Evolutionary conservation across 306 rosid species (phyloP).

Genomic region (Dryas octopetala): DNA sequence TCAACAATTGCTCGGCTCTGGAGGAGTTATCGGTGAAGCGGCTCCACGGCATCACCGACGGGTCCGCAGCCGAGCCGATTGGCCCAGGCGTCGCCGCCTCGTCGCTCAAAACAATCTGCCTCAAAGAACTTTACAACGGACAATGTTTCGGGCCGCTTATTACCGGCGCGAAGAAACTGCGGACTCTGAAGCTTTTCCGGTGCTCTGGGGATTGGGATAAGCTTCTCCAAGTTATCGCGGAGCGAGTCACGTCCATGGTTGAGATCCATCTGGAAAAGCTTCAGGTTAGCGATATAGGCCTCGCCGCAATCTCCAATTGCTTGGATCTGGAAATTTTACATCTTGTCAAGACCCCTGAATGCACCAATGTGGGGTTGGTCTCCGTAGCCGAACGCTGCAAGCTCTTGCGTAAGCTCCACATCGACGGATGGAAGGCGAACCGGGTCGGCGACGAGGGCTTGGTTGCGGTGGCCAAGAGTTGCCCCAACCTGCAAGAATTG

Average conservation of each 20-base stretch:
- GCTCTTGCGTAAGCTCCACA: slow-evolving; percentile 84
- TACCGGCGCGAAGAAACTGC: slow-evolving; percentile 70
- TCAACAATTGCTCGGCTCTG: slow-evolving; percentile 59
- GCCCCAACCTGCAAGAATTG: slow-evolving; percentile 81
- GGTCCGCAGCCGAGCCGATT: slow-evolving; percentile 59
- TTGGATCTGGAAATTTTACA: slow-evolving; percentile 82
- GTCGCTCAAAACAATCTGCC: slow-evolving; percentile 65
- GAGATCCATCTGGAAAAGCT: slow-evolving; percentile 91
- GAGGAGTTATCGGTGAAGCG: slow-evolving; percentile 94
- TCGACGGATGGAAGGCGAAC: slow-evolving; percentile 94
- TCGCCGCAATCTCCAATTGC: slow-evolving; percentile 68
- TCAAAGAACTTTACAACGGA: slow-evolving; percentile 87
- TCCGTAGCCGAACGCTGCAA: slow-evolving; percentile 77
- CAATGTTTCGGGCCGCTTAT: slow-evolving; percentile 90
- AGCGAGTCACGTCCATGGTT: slow-evolving; percentile 46
- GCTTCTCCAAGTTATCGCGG: slow-evolving; percentile 51
- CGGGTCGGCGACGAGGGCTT: slow-evolving; percentile 89
- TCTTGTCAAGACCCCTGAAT: slow-evolving; percentile 89
- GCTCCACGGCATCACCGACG: slow-evolving; percentile 73
- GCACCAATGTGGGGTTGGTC: slow-evolving; percentile 71
- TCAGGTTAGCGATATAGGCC: slow-evolving; percentile 76
- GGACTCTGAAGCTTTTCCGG: slow-evolving; percentile 79
- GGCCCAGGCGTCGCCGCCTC: slow-evolving; percentile 73
- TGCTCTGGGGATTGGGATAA: slow-evolving; percentile 97
- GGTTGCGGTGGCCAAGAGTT: slow-evolving; percentile 67